These are phyloP conservation scores for Immersiella caudata DNA, from an alignment of 495 filamentous ascomycete species.

Conservation along the genomic window DNA sequence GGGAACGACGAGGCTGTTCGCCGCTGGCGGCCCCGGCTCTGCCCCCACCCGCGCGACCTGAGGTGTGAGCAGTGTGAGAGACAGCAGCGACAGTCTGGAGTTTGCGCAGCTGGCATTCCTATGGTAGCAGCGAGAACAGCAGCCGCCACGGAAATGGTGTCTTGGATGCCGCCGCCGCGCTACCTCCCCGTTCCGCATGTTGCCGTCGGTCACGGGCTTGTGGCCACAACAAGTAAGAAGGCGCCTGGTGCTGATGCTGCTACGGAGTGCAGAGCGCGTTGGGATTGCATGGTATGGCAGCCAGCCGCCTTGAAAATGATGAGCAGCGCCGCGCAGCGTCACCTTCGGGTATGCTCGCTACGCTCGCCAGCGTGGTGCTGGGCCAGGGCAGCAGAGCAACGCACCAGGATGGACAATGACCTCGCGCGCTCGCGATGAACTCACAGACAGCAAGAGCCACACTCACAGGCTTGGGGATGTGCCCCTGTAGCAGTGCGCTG, in stretches of 20 bases:
- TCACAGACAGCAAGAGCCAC: neutral
- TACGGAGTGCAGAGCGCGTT: conserved; percentile 1
- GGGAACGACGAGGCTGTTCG: conserved; percentile 5
- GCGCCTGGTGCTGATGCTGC: conserved; percentile 2
- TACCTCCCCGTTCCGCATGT: conserved; percentile 12
- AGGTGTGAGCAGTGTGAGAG: neutral
- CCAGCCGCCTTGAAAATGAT: conserved; percentile 7
- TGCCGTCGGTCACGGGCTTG: conserved; percentile 19
- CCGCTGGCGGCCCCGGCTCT: conserved; percentile 2
- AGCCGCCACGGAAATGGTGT: neutral
- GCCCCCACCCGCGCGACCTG: conserved; percentile 1
- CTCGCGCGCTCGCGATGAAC: neutral
- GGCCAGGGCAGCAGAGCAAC: neutral
- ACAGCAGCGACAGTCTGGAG: neutral
- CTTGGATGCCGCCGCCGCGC: neutral
- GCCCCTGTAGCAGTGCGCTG: neutral
- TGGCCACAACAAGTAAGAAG: neutral
- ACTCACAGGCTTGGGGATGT: neutral
- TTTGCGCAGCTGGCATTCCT: no score
- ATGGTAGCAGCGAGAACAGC: neutral
- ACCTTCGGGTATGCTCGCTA: conserved; percentile 15
- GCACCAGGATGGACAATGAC: neutral
- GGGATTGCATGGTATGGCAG: conserved; percentile 10
- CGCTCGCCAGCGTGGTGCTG: conserved; percentile 6
- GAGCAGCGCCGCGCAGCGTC: conserved; percentile 3